Base-by-base conservation (phyloP, 108 stramenopile species). In the Skeletonema tropicum region DNA sequence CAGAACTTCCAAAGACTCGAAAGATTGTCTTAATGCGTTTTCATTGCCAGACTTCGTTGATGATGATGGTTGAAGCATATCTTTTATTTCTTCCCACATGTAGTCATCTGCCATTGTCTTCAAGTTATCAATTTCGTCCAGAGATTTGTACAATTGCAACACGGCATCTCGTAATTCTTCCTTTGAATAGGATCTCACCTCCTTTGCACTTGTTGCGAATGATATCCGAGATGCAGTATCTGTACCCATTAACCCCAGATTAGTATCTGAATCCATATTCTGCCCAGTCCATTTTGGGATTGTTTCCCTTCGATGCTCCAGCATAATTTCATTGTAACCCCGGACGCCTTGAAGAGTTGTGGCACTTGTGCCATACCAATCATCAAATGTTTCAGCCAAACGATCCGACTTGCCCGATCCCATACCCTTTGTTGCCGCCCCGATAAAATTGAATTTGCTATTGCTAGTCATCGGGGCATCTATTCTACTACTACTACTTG, bases 321-420 rank as follows among this genome's bases (percentile, higher is more conserved):
- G 62, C 91, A 94, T 91, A 29, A 94, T 82, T 85, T 94, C 94
- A 75, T 94, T 94, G 73, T 94, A 94, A 17, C 87, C 87, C 4
- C 77, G 91, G 15, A 88, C 81, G 36, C 52, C 57, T 19, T 74
- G 72, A 11, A 83, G 60, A 8, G 70, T 57, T 4, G 70, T 46
- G 4, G 81, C 81, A 72, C 74, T 62, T 11, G 39, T 60, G 49
- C 81, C 81, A 63, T 82, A 82, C 81, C 81, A 82, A 19, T 63
- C 65, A 52, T 71, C 81, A 62, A 82, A 77, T 5, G 32, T 32
- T 19, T 60, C 4, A 12, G 26, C 25, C 14, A 26, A 41, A 21
- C 80, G 69, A 60, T 82, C 36, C 6, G 70, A 33, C 6, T n/a
- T 33, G 32, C 73, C 73, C 76, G 76, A 82, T 39, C 72, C 81